Base-by-base conservation (phyloP, 1,284 basidiomycete species). In the Microbotryum intermedium region DNA sequence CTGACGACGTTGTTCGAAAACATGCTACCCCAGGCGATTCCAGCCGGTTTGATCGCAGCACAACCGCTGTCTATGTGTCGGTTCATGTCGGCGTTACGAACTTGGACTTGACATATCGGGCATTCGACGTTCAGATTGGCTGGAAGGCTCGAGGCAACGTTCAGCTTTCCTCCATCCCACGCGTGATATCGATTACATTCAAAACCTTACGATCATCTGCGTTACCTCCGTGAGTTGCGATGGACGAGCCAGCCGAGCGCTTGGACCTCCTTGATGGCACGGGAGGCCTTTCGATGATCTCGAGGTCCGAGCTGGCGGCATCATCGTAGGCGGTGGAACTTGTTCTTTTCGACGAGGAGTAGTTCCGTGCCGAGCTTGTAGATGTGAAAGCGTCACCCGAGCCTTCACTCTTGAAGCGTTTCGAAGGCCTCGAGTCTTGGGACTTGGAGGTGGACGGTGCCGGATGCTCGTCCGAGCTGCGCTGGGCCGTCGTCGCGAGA, bases 291-390 rank as follows among this genome's bases (percentile, higher is more conserved):
- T 60, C 58, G 29, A 63, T 44, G 11, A 63, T 57, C 49, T 65
- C 64, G 44, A 63, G 23, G 44, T 67, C 63, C 9, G 50, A 57
- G 42, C 58, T 60, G 26, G 21, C 46, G 21, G 26, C 21, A 26
- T 51, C 50, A 10, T 51, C 50, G 50, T 51, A 39, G 34, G 34
- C 34, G 11, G 34, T 39, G 34, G 13, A 11, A 39, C 34, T 39
- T 39, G 34, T 6, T 39, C 34, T 16, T 16, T 39, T 39, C 11
- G 34, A 39, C 18, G 34, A 4, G 13, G 34, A 16, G 1, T 11
- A 39, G 18, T 39, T 39, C 13, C 34, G 34, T 4, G 34, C 18
- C 34, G 34, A 16, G 11, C 34, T 39, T 5, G 11, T 13, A 9
- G 34, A 39, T 13, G 34, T 39, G 16, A 16, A 39, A 39, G 11